Evolutionary conservation across 148 eudicot species (phyloP), one percentile per base, ranked within the genome.

Genomic region (Vaccinium vitisidaea): DNA sequence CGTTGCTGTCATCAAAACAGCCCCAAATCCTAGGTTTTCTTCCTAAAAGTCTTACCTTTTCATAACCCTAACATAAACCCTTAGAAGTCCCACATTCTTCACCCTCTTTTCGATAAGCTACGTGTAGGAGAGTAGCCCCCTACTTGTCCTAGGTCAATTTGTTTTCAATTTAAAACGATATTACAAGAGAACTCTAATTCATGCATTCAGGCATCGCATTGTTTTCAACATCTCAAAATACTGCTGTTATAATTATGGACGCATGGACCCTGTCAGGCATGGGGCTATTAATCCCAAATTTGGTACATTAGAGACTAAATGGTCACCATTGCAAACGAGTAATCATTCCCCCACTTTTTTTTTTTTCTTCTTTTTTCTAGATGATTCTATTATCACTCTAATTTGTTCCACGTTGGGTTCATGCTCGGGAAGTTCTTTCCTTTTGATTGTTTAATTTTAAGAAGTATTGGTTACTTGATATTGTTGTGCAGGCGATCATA

Each of bases 401-500:
- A 27, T 69, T 69, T 69, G 23, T 69, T 69, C 43, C 74, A 27
- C 0, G 8, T 69, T 14, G 18, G 18, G 39, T 27, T 27, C 74
- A 27, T 69, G 74, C 43, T 69, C 8, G 2, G 7, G 15, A 69
- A 1, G 53, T 69, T 69, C 27, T 69, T 2, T 27, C 27, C 12
- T 1, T 69, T 27, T 27, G 39, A 12, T 69, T 69, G 74, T 27
- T 69, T 69, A 69, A 36, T 12, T 27, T 69, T 69, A 27, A 30
- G 74, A 79, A 53, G 19, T 79, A 18, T 10, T 30, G 39, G 13
- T 9, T 10, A 39, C 55, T 56, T n/a, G 59, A n/a, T 59, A 39
- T 58, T 19, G n/a, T 21, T 19, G 10, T 80, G 70, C 70, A 80
- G 82, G 46, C 14, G 30, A 80, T 58, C 82, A 53, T 32, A 86